phyloP scores from a whole-genome alignment of 352 stramenopile genomes.

The Phytophthora litchii region DNA sequence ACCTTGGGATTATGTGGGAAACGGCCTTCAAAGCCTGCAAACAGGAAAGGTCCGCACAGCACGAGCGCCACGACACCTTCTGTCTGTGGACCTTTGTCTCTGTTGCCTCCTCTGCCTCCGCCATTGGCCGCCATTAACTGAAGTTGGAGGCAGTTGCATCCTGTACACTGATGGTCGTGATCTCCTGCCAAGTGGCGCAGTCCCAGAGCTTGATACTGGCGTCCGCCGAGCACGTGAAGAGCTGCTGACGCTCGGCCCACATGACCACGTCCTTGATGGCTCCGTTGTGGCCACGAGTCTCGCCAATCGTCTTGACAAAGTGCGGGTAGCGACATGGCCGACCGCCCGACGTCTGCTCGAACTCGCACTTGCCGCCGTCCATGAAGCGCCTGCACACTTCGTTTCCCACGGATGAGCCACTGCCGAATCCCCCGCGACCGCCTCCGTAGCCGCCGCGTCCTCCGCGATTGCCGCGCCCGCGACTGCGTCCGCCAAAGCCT shows the following conservation, averaged over 20 bases:
- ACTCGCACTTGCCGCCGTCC: conserved; percentile 70
- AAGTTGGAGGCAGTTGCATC: conserved; percentile 24
- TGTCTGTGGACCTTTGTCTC: conserved; percentile 26
- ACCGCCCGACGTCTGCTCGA: conserved; percentile 44
- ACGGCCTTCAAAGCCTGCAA: conserved; percentile 77
- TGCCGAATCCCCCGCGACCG: conserved; percentile 38
- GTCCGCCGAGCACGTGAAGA: conserved; percentile 78
- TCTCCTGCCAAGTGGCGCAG: conserved; percentile 78
- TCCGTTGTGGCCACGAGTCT: conserved; percentile 73
- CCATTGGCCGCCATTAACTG: conserved; percentile 18
- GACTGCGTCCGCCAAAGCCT: conserved; percentile 68
- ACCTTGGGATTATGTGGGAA: conserved; percentile 65
- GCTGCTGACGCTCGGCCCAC: conserved; percentile 73
- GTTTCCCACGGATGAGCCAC: conserved; percentile 43
- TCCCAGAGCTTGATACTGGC: conserved; percentile 85
- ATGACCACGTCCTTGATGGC: conserved; percentile 82
- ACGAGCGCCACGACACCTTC: conserved; percentile 77
- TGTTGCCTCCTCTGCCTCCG: conserved; percentile 16
- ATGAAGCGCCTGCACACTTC: conserved; percentile 77
- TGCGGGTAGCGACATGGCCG: conserved; percentile 77
- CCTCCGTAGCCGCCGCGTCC: conserved; percentile 29
- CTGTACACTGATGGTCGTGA: conserved; percentile 73
- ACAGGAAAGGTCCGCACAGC: conserved; percentile 77
- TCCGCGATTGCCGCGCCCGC: conserved; percentile 50
- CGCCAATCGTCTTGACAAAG: conserved; percentile 85